These are phyloP conservation scores for Heliosperma pusillum DNA, from an alignment of 148 eudicot genomes.

Conservation along the genomic window DNA sequence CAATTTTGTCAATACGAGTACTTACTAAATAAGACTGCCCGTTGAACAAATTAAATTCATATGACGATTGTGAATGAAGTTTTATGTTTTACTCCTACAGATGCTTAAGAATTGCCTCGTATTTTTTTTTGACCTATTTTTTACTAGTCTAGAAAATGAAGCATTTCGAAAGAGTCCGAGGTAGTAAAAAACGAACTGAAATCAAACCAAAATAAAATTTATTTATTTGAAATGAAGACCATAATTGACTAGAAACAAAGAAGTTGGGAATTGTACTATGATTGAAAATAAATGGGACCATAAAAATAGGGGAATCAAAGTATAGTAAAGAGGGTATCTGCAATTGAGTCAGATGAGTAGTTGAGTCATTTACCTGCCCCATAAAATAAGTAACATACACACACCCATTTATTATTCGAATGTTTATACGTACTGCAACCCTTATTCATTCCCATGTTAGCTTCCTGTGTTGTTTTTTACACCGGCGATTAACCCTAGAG, in stretches of 20 bases:
- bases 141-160: no score
- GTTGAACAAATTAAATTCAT: no score
- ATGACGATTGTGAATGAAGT: no score
- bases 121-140: no score
- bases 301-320: slow-evolving; percentile 6
- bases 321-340: slow-evolving; percentile 22
- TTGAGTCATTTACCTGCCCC: slow-evolving; percentile 35
- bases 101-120: no score
- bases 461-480: neutral
- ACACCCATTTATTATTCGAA: slow-evolving; percentile 14
- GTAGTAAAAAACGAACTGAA: no score
- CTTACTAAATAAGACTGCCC: no score
- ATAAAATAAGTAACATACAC: slow-evolving; percentile 15
- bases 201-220: no score
- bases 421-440: neutral
- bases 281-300: slow-evolving; percentile 16
- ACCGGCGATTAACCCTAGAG: neutral
- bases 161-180: no score
- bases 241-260: neutral
- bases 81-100: no score
- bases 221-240: neutral
- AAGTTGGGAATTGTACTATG: neutral
- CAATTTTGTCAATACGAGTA: no score
- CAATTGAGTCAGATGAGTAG: slow-evolving; percentile 32
- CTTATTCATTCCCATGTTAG: neutral